Evolutionary conservation across 78 protist species (phyloP), one percentile per base, ranked within the genome.

Genomic region (Polysphondylium violaceum): DNA sequence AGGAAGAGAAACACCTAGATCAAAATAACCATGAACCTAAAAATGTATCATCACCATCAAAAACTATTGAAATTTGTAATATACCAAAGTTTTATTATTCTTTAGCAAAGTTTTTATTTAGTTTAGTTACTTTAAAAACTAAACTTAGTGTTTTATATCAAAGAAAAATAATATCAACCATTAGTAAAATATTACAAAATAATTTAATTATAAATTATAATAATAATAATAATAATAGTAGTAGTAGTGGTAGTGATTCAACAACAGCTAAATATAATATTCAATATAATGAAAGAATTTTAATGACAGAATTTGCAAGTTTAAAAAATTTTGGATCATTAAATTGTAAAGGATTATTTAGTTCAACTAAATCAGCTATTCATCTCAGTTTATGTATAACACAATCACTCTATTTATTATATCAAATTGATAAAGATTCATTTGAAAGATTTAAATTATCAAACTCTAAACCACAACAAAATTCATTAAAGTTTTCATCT

Each of bases 341-440:
- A 19, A 44, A 44, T 68, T 38, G 53, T 44, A 68, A 43, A 23
- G 75, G 75, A 2, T n/a, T 68, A 33, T 68, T 68, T 68, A 21
- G 38, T 3, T 25, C 47, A 7, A 68, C 47, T 23, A 17, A 14
- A 25, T 17, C 16, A 23, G 11, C 75, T 2, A 43, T 68, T 7
- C 16, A 68, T 3, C 4, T 64, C 33, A 27, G 38, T 6, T 6
- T 7, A 36, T 38, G n/a, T 3, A 38, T 3, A 64, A 16, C 47
- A 27, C 33, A 21, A 68, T 53, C 75, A 5, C 75, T 36, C 53
- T 33, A 47, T 4, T 17, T 71, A 25, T 51, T 51, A 7, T 6
- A 41, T 23, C 56, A 51, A 25, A 8, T 47, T 14, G 53, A 47
- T 2, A 71, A 4, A 3, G 59, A 71, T 59, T 51, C 14, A 27